A percentile compares a stretch with the other conserved stretches of the same genome.
Conservation (phyloP, 75 land plant genomes). For the Pinus tabuliformis region DNA sequence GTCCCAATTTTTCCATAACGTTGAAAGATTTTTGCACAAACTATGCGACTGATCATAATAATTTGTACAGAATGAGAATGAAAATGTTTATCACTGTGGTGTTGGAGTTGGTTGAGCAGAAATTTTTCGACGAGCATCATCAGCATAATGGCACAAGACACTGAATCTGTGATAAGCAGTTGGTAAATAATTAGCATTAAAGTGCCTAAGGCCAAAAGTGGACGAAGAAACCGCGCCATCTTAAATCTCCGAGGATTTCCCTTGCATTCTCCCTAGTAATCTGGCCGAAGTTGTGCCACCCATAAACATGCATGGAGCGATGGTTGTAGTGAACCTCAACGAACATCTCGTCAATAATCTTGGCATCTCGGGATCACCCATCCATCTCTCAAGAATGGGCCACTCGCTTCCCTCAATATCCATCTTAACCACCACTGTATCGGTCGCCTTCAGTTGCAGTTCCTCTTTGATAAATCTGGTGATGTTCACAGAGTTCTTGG, state of each 20-base stretch:
- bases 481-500: too few relatives aligned
- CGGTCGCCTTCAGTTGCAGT: constrained; percentile 5
- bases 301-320: constrained; percentile 14
- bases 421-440: constrained; percentile 39
- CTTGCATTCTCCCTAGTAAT: constrained; percentile 19
- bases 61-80: too few relatives aligned
- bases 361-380: constrained; percentile 25
- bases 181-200: too few relatives aligned
- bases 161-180: too few relatives aligned
- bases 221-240: constrained; percentile 19
- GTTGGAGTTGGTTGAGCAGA: too few relatives aligned
- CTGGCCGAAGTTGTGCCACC: constrained; percentile 19
- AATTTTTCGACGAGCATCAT: too few relatives aligned
- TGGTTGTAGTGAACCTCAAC: constrained; percentile 37
- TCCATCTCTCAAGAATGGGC: constrained; percentile 31
- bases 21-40: too few relatives aligned
- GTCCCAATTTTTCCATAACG: too few relatives aligned
- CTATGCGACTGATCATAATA: too few relatives aligned
- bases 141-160: too few relatives aligned
- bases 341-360: constrained; percentile 34
- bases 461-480: too few relatives aligned
- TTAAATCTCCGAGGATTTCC: constrained; percentile 18
- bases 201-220: constrained; percentile 26
- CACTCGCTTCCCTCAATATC: constrained; percentile 37
- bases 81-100: too few relatives aligned